These are phyloP conservation scores for Talaromyces sp. DNA, from an alignment of 2,329 filamentous ascomycete genomes.

Conservation along the genomic window DNA sequence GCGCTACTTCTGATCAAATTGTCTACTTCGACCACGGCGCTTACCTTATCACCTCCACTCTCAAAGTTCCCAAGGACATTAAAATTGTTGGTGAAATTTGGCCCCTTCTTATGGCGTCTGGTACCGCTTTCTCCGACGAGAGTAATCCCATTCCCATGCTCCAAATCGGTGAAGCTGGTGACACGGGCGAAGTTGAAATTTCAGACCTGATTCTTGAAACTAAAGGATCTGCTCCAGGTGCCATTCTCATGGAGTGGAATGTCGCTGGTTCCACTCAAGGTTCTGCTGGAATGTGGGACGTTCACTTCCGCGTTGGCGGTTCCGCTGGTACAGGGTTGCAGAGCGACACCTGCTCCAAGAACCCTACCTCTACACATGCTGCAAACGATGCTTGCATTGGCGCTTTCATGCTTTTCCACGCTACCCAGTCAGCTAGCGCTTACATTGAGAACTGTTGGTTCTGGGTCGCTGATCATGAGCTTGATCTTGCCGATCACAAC, in stretches of 20 bases:
- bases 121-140: slow-evolving; percentile 68
- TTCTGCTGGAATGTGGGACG: slow-evolving; percentile 81
- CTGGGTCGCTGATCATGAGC: slow-evolving; percentile 87
- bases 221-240: slow-evolving; percentile 75
- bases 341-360: slow-evolving; percentile 74
- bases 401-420: slow-evolving; percentile 62
- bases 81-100: slow-evolving; percentile 89
- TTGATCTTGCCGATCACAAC: slow-evolving; percentile 66
- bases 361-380: slow-evolving; percentile 56
- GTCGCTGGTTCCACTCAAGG: slow-evolving; percentile 62
- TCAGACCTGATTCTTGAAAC: slow-evolving; percentile 84
- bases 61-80: slow-evolving; percentile 66
- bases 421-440: slow-evolving; percentile 55
- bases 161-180: slow-evolving; percentile 73
- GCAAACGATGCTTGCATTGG: slow-evolving; percentile 68
- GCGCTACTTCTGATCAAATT: slow-evolving; percentile 56
- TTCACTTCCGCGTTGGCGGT: slow-evolving; percentile 91
- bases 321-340: slow-evolving; percentile 79
- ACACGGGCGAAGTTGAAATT: slow-evolving; percentile 78
- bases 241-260: slow-evolving; percentile 91
- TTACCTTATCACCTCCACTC: slow-evolving; percentile 58
- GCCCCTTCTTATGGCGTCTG: slow-evolving; percentile 82
- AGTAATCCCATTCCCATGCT: slow-evolving; percentile 77
- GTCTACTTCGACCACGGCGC: slow-evolving; percentile 63
- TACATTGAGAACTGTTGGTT: slow-evolving; percentile 90